Percentiles rank a stretch among this genome's conserved stretches.
phyloP scores from a whole-genome alignment of 2,329 filamentous ascomycete genomes.

The Ophiostoma perfectum region DNA sequence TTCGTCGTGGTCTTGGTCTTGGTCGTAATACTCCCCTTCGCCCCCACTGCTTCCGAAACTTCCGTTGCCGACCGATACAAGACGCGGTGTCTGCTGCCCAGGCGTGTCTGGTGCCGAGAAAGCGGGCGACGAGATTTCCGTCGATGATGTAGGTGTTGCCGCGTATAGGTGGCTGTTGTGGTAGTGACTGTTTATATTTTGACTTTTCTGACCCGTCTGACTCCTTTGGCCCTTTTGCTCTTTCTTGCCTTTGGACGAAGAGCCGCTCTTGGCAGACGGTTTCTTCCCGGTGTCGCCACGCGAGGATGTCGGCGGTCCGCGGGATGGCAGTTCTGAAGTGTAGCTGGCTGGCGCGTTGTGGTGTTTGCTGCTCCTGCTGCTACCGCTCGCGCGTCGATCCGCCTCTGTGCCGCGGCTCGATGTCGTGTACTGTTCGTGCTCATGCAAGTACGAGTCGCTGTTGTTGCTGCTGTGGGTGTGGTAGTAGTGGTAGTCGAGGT shows the following conservation, averaged over 20 bases:
- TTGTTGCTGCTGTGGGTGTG: conserved; percentile 7
- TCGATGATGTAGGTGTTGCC: not conserved
- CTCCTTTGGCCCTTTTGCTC: not conserved
- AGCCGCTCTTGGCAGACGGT: not conserved
- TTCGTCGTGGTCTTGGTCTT: conserved; percentile 7
- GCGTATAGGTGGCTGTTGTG: not conserved
- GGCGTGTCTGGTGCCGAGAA: conserved; percentile 17
- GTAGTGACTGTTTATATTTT: not conserved
- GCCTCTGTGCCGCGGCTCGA: not conserved
- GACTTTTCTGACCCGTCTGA: not conserved
- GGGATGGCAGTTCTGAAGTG: not conserved
- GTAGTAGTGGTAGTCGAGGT: conserved; percentile 14
- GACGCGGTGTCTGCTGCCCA: conserved; percentile 3
- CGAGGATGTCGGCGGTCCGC: not conserved
- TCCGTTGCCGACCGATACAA: conserved; percentile 3
- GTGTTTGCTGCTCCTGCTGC: conserved; percentile 2
- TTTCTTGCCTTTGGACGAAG: not conserved
- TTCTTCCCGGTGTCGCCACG: not conserved
- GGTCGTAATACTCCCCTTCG: conserved; percentile 1
- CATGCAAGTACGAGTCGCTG: not conserved
- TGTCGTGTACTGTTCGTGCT: not conserved
- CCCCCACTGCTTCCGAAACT: conserved; percentile 14
- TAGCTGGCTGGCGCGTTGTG: not conserved
- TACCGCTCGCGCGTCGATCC: conserved; percentile 2
- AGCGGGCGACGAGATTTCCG: conserved; percentile 15